Percentiles rank a stretch among this genome's conserved stretches.
Evolutionary conservation across 306 rosid genomes (phyloP).

Genomic region (Trifolium fragiferum): DNA sequence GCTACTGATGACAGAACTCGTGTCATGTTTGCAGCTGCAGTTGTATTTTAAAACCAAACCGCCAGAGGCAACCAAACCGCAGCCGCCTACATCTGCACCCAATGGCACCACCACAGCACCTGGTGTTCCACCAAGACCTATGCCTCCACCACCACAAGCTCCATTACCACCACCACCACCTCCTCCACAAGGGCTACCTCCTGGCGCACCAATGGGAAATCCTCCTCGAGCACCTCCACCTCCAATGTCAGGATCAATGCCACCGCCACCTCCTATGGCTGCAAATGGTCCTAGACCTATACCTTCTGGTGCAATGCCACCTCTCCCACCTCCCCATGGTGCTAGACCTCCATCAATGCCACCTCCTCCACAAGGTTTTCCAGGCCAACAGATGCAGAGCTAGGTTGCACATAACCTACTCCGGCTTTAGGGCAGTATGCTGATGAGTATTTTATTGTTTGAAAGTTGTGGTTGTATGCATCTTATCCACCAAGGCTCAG

Average conservation of each 20-base stretch:
- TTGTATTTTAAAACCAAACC: slow-evolving; percentile 91
- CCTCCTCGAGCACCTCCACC: slow-evolving; percentile 86
- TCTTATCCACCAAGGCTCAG: slow-evolving; percentile 6
- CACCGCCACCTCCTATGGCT: slow-evolving; percentile 83
- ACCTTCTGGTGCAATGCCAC: slow-evolving; percentile 79
- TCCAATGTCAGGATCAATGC: slow-evolving; percentile 73
- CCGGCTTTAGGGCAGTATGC: background rate
- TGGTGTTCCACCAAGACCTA: slow-evolving; percentile 82
- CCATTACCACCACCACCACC: slow-evolving; percentile 87
- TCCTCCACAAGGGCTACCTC: slow-evolving; percentile 74
- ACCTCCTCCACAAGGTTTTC: slow-evolving; percentile 79
- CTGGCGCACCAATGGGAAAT: slow-evolving; percentile 69
- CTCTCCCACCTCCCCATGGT: slow-evolving; percentile 80
- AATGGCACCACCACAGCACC: slow-evolving; percentile 79
- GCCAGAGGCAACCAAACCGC: slow-evolving; percentile 82
- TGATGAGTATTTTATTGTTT: background rate
- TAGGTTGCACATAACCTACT: slow-evolving; percentile 55
- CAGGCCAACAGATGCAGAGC: slow-evolving; percentile 59
- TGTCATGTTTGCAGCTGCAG: slow-evolving; percentile 70
- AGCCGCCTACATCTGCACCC: slow-evolving; percentile 64
- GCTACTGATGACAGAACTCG: slow-evolving; percentile 31
- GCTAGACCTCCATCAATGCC: slow-evolving; percentile 72
- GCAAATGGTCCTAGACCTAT: slow-evolving; percentile 85
- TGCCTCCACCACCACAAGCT: slow-evolving; percentile 86
- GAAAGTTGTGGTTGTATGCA: background rate